These are phyloP conservation scores for Solanum lignicaule DNA, from an alignment of 257 asterid species.

Conservation along the genomic window DNA sequence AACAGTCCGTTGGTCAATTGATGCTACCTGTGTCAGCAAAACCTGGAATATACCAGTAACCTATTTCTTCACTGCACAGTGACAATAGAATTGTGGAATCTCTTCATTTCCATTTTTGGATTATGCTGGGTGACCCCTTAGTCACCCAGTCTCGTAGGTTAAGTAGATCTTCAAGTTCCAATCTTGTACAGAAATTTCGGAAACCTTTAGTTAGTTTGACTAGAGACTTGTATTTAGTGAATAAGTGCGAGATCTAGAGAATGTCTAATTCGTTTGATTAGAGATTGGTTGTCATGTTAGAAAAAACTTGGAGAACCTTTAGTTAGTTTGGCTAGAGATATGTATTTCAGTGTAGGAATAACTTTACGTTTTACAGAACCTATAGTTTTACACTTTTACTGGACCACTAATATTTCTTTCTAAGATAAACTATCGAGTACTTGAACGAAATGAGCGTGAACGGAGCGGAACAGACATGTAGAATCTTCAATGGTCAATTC, in stretches of 20 bases:
- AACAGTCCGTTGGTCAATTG: neutral
- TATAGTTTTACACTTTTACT: neutral
- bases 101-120: neutral
- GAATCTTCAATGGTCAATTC: neutral
- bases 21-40: neutral
- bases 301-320: neutral
- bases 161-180: neutral
- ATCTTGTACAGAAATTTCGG: neutral
- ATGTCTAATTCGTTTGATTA: neutral
- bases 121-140: neutral
- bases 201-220: neutral
- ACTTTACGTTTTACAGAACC: neutral
- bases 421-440: neutral
- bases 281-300: neutral
- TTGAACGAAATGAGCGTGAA: neutral
- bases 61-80: neutral
- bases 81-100: neutral
- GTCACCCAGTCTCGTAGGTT: neutral
- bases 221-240: neutral
- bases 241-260: neutral
- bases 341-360: neutral
- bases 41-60: neutral
- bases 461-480: neutral
- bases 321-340: neutral
- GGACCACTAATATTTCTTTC: neutral